Conservation (phyloP, 1,284 basidiomycete genomes). For the Rhodotorula sp. region DNA sequence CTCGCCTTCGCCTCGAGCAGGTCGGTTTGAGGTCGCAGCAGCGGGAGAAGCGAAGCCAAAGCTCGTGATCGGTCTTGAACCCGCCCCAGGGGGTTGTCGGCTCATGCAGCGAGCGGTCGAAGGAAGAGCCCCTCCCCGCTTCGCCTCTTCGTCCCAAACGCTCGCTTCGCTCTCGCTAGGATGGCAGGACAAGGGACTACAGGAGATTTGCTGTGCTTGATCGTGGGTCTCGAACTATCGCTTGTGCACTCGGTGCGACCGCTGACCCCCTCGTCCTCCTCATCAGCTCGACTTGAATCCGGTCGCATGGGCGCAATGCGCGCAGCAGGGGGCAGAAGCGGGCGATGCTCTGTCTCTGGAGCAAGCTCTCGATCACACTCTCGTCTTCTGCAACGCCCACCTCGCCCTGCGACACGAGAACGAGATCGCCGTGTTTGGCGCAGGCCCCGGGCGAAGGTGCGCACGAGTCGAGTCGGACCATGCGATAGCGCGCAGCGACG, state of each 20-base stretch:
- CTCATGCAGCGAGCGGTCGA: no score
- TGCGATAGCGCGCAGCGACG: background rate
- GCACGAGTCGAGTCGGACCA: background rate
- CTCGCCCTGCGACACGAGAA: slow-evolving; percentile 89
- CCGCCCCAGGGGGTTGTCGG: no score
- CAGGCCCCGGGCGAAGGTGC: slow-evolving; percentile 28
- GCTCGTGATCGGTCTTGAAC: background rate
- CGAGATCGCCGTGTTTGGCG: slow-evolving; percentile 81
- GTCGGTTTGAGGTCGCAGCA: no score
- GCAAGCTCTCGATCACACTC: slow-evolving; percentile 55
- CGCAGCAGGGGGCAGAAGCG: background rate
- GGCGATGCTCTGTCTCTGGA: slow-evolving; percentile 40
- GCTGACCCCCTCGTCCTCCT: background rate
- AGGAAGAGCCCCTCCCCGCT: background rate
- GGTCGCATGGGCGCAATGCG: slow-evolving; percentile 42
- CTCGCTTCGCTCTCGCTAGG: background rate
- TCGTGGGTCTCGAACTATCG: slow-evolving; percentile 14
- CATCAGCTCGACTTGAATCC: slow-evolving; percentile 48
- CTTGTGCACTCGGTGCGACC: background rate
- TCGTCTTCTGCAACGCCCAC: slow-evolving; percentile 90
- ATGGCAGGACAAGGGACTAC: background rate
- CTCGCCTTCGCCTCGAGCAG: no score
- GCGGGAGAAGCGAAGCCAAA: background rate
- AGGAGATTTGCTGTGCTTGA: slow-evolving; percentile 37
- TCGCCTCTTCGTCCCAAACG: background rate